Evolutionary conservation across 2,329 filamentous ascomycete genomes (phyloP), one percentile per base, ranked within the genome.

Genomic region (Diaporthe eres): DNA sequence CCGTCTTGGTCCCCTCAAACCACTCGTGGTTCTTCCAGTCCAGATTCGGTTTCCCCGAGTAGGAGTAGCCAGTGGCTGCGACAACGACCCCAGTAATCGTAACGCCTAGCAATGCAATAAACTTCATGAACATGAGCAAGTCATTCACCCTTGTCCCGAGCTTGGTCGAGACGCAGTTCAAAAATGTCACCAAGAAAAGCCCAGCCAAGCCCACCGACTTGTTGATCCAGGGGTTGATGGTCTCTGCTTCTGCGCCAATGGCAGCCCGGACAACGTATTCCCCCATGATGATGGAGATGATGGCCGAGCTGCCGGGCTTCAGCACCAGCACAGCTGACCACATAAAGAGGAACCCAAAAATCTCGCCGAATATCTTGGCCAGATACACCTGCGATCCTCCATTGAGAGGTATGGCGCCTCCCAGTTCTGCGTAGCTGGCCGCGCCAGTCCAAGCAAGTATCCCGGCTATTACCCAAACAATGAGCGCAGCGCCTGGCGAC

Each of bases 281-380:
- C 58, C 97, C 97, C 88, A 98, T 98, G 81, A 99, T 98, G 79
- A 99, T 98, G 78, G 96, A 91, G 78, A 99, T 95, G 82, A 99
- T 99, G 77, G 97, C 97, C 13, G 95, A 93, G 53, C 94, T 94
- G 3, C 97, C 97, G 0, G 97, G 97, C 85, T 98, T 98, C 77
- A 99, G 87, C 17, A 99, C 97, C 76, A 97, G 90, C 22, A 98
- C 95, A 0, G 97, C 96, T 71, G 95, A 95, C 97, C 97, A 99
- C 2, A 96, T 97, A 84, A 98, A 99, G 47, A 98, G 87, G 82
- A 99, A 99, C 0, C 97, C 97, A 1, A 92, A 91, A 81, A 98
- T 88, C 85, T 99, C 97, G 72, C 96, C 96, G 84, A 98, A 98
- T 76, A 98, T 99, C 86, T 98, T 98, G 79, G 95, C 93, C 58